A percentile compares a stretch with the other conserved stretches of the same genome.
These are phyloP conservation scores for Saccharomyces hybrid DNA, from an alignment of 1,139 yeast species.

Conservation along the genomic window DNA sequence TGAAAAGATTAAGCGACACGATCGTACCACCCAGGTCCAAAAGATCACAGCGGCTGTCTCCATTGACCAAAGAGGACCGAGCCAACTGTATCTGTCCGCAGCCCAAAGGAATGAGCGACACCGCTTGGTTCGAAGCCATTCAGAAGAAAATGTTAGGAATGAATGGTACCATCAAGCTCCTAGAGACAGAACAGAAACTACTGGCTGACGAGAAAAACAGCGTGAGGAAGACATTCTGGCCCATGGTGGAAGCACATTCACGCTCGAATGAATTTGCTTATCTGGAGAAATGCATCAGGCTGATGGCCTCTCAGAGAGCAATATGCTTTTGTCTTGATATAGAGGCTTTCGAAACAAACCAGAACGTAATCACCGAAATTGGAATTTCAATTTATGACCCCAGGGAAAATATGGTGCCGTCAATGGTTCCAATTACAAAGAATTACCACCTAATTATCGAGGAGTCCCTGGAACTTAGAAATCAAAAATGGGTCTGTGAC, in stretches of 20 bases:
- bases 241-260: conserved; percentile 20
- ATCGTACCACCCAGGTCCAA: not conserved
- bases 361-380: conserved; percentile 48
- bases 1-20: not conserved
- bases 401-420: conserved; percentile 24
- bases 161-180: not conserved
- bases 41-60: not conserved
- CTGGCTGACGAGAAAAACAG: not conserved
- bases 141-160: not conserved
- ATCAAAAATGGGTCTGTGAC: conserved; percentile 58
- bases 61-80: not conserved
- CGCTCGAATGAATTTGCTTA: conserved; percentile 19
- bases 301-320: conserved; percentile 27
- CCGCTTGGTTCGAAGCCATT: not conserved
- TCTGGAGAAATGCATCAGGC: conserved; percentile 19
- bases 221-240: conserved; percentile 6
- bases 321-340: conserved; percentile 51
- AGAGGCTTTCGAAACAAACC: conserved; percentile 54
- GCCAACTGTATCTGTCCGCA: not conserved
- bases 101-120: not conserved
- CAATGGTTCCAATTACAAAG: conserved; percentile 27
- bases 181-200: not conserved
- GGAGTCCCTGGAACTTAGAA: conserved; percentile 41
- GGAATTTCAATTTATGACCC: conserved; percentile 67
- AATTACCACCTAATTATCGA: conserved; percentile 50